Evolutionary conservation across 805 yeast genomes (phyloP).

Genomic region (Kregervanrija delftensis): DNA sequence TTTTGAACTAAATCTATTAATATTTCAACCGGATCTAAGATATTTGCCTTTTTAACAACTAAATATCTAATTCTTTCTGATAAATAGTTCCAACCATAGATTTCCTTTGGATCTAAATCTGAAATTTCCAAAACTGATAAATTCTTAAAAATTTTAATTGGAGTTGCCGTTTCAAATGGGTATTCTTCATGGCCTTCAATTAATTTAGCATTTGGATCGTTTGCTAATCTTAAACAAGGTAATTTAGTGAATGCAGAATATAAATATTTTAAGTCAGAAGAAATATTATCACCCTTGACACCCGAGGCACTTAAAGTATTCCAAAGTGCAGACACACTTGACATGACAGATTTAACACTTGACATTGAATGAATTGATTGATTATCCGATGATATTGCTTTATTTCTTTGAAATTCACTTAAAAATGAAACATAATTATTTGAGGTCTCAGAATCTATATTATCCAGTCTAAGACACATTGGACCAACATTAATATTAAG

Average conservation of each 20-base stretch:
- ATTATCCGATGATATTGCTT: slow-evolving; percentile 28
- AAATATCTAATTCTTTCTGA: slow-evolving; percentile 49
- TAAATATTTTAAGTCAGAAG: slow-evolving; percentile 43
- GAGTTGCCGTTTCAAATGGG: slow-evolving; percentile 66
- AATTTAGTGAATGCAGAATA: slow-evolving; percentile 59
- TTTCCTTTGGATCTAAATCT: slow-evolving; percentile 57
- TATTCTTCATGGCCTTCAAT: slow-evolving; percentile 61
- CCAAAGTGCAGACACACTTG: slow-evolving; percentile 38
- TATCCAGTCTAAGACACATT: slow-evolving; percentile 51
- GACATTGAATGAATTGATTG: slow-evolving; percentile 52
- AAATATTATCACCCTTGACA: slow-evolving; percentile 36
- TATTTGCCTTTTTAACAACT: slow-evolving; percentile 43
- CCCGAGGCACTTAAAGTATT: slow-evolving; percentile 28
- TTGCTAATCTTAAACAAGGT: slow-evolving; percentile 56
- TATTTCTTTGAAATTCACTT: slow-evolving; percentile 42
- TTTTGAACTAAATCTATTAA: slow-evolving; percentile 47
- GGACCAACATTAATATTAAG: slow-evolving; percentile 51
- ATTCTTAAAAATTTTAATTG: slow-evolving; percentile 54
- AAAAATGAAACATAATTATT: slow-evolving; percentile 49
- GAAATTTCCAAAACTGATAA: slow-evolving; percentile 53
- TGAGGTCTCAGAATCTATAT: slow-evolving; percentile 44
- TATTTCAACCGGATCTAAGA: slow-evolving; percentile 47
- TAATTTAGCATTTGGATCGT: slow-evolving; percentile 49
- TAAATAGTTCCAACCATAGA: slow-evolving; percentile 57
- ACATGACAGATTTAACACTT: slow-evolving; percentile 48